phyloP scores from a whole-genome alignment of 768 basidiomycete species.

The Auriscalpium vulgare region DNA sequence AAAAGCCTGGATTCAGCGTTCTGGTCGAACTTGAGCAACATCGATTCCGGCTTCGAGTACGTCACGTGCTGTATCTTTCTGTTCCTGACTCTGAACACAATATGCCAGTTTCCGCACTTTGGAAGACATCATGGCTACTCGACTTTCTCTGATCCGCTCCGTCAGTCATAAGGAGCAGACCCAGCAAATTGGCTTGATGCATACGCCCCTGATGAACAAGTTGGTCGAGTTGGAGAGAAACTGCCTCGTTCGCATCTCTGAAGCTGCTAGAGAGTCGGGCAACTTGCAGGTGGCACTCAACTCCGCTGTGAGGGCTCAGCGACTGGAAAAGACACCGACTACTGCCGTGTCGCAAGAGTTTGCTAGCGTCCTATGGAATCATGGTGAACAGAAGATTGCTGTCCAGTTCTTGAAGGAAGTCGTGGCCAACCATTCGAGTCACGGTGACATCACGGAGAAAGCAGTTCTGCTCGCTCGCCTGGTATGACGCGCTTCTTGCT shows the following conservation, averaged over 20 bases:
- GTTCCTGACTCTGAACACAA: conserved; percentile 9
- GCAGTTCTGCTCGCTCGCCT: conserved; percentile 53
- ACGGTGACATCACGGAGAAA: conserved; percentile 12
- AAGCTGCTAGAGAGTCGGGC: conserved; percentile 58
- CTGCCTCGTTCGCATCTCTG: conserved; percentile 65
- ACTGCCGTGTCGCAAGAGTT: conserved; percentile 71
- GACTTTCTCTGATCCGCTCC: conserved; percentile 74
- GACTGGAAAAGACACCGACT: conserved; percentile 38
- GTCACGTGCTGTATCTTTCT: conserved; percentile 18
- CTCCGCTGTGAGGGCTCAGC: conserved; percentile 69
- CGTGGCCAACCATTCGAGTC: conserved; percentile 19
- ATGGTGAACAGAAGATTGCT: conserved; percentile 78
- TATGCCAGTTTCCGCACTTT: conserved; percentile 57
- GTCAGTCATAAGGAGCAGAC: conserved; percentile 61
- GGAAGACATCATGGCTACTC: conserved; percentile 75
- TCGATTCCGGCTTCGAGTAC: conserved; percentile 60
- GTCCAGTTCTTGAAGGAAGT: conserved; percentile 58
- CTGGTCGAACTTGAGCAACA: conserved; percentile 37
- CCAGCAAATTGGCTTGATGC: conserved; percentile 66
- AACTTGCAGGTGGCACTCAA: conserved; percentile 82
- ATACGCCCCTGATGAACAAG: conserved; percentile 40
- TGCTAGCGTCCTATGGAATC: conserved; percentile 83
- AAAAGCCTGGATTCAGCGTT: conserved; percentile 26
- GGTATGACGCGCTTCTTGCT: conserved; percentile 32
- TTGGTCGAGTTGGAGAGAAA: conserved; percentile 56